These are phyloP conservation scores for Gnomoniopsis sp. DNA, from an alignment of 2,329 filamentous ascomycete genomes.

Conservation along the genomic window DNA sequence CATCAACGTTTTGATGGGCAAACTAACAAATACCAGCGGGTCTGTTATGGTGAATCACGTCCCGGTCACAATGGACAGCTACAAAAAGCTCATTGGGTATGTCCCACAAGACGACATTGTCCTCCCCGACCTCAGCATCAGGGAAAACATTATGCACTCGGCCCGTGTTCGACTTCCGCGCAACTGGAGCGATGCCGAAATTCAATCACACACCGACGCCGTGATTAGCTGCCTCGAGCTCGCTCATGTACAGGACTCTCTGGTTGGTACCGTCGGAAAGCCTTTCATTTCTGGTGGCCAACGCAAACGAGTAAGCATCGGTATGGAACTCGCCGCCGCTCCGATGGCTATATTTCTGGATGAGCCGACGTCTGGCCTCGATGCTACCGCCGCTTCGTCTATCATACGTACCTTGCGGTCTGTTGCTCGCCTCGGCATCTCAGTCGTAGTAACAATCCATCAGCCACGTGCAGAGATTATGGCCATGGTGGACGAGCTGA, in stretches of 20 bases:
- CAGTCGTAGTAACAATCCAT: constrained; percentile 57
- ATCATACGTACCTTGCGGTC: constrained; percentile 54
- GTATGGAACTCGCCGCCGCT: constrained; percentile 54
- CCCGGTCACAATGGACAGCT: constrained; percentile 43
- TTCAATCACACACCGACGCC: constrained; percentile 51
- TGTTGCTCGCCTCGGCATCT: constrained; percentile 52
- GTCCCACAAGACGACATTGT: constrained; percentile 62
- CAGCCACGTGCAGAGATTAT: constrained; percentile 59
- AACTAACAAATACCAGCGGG: constrained; percentile 47
- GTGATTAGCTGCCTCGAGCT: constrained; percentile 53
- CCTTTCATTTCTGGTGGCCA: constrained; percentile 54
- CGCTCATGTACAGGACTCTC: constrained; percentile 46
- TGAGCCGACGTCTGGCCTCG: constrained; percentile 51
- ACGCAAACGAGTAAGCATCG: constrained; percentile 56
- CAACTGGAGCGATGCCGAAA: constrained; percentile 46
- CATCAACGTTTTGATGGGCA: constrained; percentile 60
- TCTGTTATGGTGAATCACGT: constrained; percentile 51
- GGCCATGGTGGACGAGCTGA: constrained; percentile 51
- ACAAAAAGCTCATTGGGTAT: constrained; percentile 59
- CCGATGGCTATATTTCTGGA: constrained; percentile 55
- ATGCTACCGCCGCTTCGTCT: constrained; percentile 52
- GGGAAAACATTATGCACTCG: constrained; percentile 60
- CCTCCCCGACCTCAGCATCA: constrained; percentile 56
- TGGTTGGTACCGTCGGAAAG: constrained; percentile 48
- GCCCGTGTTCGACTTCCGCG: constrained; percentile 51